These are phyloP conservation scores for Forsythia suspensa DNA, from an alignment of 257 asterid genomes.

Conservation along the genomic window DNA sequence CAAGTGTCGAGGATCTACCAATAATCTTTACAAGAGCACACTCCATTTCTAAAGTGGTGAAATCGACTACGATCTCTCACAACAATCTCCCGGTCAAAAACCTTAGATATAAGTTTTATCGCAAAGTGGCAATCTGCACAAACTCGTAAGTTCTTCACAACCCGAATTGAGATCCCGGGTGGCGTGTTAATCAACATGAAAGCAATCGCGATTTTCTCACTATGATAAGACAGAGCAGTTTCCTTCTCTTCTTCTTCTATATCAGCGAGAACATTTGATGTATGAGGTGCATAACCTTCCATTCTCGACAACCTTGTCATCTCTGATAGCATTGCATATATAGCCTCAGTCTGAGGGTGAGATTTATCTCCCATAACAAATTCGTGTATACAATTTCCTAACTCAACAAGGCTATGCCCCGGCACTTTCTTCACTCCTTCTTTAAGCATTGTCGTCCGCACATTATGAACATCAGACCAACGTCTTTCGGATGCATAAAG, in stretches of 20 bases:
- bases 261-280: conserved; percentile 70
- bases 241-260: conserved; percentile 93
- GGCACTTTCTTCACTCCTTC: conserved; percentile 82
- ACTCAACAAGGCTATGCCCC: conserved; percentile 72
- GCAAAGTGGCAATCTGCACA: conserved; percentile 87
- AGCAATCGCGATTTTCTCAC: conserved; percentile 84
- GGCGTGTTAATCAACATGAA: conserved; percentile 68
- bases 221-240: conserved; percentile 71
- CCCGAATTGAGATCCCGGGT: conserved; percentile 55
- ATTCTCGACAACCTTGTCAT: conserved; percentile 64
- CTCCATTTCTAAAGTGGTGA: conserved; percentile 76
- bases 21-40: conserved; percentile 81
- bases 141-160: conserved; percentile 76
- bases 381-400: conserved; percentile 64
- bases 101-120: conserved; percentile 58
- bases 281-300: conserved; percentile 77
- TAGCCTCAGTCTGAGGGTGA: conserved; percentile 60
- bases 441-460: conserved; percentile 60
- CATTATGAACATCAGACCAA: conserved; percentile 66
- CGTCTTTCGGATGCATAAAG: conserved; percentile 78
- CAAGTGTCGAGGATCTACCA: conserved; percentile 46
- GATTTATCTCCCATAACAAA: conserved; percentile 76
- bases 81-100: conserved; percentile 62
- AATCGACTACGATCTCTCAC: conserved; percentile 86
- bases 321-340: conserved; percentile 68